Conservation (phyloP, 805 yeast species). For the Ogataea neopini region DNA sequence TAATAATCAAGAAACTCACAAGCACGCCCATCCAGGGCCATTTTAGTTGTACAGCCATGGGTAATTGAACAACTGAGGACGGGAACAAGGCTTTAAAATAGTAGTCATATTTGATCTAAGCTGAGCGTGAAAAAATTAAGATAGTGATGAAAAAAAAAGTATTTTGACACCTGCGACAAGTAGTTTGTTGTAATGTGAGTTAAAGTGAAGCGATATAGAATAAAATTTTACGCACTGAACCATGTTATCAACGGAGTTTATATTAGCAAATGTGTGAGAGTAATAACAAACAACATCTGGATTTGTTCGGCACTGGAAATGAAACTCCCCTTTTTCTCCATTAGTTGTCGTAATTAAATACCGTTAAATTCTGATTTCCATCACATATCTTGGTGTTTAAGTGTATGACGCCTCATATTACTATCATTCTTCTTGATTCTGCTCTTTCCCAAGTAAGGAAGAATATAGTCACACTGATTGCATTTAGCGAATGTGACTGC, state of each 20-base stretch:
- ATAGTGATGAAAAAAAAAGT: neutral
- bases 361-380: neutral
- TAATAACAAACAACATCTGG: too few species aligned
- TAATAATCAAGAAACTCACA: too few species aligned
- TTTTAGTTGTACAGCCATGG: constrained; percentile 21
- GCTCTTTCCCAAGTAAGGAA: constrained; percentile 5
- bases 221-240: too few species aligned
- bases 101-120: neutral
- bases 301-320: too few species aligned
- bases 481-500: constrained; percentile 14
- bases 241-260: too few species aligned
- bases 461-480: constrained; percentile 1
- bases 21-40: constrained; percentile 28
- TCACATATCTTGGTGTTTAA: neutral
- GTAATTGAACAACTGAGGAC: neutral
- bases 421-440: constrained; percentile 6
- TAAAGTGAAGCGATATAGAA: neutral
- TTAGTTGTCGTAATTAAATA: too few species aligned
- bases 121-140: neutral
- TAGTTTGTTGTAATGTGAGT: neutral
- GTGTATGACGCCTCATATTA: constrained; percentile 8
- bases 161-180: neutral
- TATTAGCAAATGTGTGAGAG: too few species aligned
- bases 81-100: neutral
- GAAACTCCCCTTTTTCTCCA: too few species aligned